These are phyloP conservation scores for Clavaria fumosa DNA, from an alignment of 768 basidiomycete species.

Conservation along the genomic window DNA sequence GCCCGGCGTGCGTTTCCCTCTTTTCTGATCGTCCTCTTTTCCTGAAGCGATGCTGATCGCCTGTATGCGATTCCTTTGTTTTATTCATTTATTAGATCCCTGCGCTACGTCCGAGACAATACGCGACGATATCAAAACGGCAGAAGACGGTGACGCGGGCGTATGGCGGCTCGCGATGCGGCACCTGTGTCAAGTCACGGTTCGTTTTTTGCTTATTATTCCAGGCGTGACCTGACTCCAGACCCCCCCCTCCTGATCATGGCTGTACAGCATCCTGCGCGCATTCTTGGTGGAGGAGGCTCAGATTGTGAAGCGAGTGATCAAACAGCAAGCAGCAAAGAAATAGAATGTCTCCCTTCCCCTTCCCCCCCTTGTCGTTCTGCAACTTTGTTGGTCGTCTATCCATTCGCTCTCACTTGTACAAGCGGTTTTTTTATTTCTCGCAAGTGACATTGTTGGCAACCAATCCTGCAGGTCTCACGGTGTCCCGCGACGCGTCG, in stretches of 20 bases:
- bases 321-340: constrained; percentile 54
- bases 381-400: too few relatives aligned
- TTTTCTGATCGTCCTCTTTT: constrained; percentile 5
- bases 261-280: constrained; percentile 63
- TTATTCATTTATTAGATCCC: constrained; percentile 44
- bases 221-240: too few relatives aligned
- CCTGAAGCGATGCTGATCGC: not conserved
- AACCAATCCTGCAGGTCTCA: too few relatives aligned
- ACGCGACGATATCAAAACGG: constrained; percentile 92
- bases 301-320: constrained; percentile 99
- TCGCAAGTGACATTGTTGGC: too few relatives aligned
- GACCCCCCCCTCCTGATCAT: too few relatives aligned
- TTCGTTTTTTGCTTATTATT: constrained; percentile 25
- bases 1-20: constrained; percentile 59
- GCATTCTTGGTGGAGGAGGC: constrained; percentile 99
- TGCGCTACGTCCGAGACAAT: constrained; percentile 90
- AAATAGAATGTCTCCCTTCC: too few relatives aligned
- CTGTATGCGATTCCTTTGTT: too few relatives aligned
- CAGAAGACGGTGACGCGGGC: constrained; percentile 93
- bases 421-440: too few relatives aligned
- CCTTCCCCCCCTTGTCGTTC: too few relatives aligned
- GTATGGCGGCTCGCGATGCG: constrained; percentile 96
- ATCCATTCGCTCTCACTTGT: too few relatives aligned
- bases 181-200: constrained; percentile 91
- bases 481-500: too few relatives aligned